A percentile compares a stretch with the other conserved stretches of the same genome.
These are phyloP conservation scores for Telfairia occidentalis DNA, from an alignment of 331 rosid genomes.

Conservation along the genomic window DNA sequence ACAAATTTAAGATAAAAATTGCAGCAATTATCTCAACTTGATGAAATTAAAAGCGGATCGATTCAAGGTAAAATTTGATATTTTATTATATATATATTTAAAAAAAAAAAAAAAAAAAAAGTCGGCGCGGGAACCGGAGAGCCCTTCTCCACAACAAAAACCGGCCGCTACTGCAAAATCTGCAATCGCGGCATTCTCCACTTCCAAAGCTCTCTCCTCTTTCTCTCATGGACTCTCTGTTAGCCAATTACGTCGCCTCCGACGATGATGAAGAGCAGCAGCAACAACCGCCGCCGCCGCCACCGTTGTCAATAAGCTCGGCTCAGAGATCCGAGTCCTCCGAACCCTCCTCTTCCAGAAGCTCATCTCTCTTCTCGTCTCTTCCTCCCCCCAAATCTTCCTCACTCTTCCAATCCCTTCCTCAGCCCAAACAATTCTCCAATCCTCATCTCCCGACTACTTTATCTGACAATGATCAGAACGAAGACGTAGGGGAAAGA, in stretches of 20 bases:
- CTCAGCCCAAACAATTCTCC: slow-evolving; percentile 31
- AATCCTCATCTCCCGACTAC: slow-evolving; percentile 11
- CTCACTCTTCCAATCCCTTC: slow-evolving; percentile 41
- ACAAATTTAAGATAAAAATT: too few species aligned
- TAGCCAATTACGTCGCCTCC: slow-evolving; percentile 73
- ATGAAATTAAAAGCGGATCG: too few species aligned
- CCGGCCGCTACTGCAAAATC: background rate
- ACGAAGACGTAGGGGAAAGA: background rate
- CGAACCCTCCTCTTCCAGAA: slow-evolving; percentile 12
- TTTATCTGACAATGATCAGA: background rate
- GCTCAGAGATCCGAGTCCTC: background rate
- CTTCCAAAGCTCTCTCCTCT: background rate
- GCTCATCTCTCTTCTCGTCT: slow-evolving; percentile 26
- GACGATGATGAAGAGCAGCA: slow-evolving; percentile 47
- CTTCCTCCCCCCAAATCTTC: slow-evolving; percentile 53
- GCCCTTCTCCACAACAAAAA: background rate
- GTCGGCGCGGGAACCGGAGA: background rate
- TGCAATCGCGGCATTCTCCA: background rate
- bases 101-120: background rate
- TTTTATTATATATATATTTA: too few species aligned
- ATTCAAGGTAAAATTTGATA: too few species aligned
- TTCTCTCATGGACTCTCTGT: slow-evolving; percentile 56
- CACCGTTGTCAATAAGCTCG: background rate
- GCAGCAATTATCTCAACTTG: too few species aligned
- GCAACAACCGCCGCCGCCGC: slow-evolving; percentile 2